These are phyloP conservation scores for Penicillium janthinellum DNA, from an alignment of 2,329 filamentous ascomycete species.

Conservation along the genomic window DNA sequence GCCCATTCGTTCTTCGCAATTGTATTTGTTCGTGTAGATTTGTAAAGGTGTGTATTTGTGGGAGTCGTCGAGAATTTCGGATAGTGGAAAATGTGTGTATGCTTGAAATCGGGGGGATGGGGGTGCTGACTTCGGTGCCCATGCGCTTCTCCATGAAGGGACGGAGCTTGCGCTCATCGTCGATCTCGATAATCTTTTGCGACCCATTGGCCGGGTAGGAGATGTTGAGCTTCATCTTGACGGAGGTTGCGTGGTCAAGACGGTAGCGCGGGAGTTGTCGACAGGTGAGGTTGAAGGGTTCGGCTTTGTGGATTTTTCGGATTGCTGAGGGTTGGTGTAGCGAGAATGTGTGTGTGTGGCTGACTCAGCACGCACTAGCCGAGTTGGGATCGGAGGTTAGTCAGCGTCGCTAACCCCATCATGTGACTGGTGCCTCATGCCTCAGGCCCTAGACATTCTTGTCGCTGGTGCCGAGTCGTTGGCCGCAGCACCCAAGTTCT, in stretches of 20 bases:
- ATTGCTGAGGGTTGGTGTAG: conserved; percentile 41
- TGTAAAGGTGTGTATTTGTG: conserved; percentile 16
- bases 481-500: not conserved
- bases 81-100: conserved; percentile 12
- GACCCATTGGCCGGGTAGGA: conserved; percentile 98
- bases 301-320: conserved; percentile 43
- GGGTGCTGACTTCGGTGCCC: conserved; percentile 56
- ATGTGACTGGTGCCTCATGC: conserved; percentile 9
- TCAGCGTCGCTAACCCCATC: conserved; percentile 23
- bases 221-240: conserved; percentile 77
- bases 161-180: conserved; percentile 99
- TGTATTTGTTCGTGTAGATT: conserved; percentile 1
- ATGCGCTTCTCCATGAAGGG: conserved; percentile 98
- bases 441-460: not conserved
- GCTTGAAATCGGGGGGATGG: conserved; percentile 19
- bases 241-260: conserved; percentile 52
- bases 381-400: conserved; percentile 15
- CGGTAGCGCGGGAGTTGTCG: conserved; percentile 48
- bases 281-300: conserved; percentile 42
- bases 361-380: conserved; percentile 41
- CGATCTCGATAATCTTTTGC: conserved; percentile 98
- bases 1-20: conserved; percentile 28
- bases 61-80: conserved; percentile 1
- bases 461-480: not conserved
- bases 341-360: conserved; percentile 42